These are phyloP conservation scores for Penicillium ucsense DNA, from an alignment of 495 filamentous ascomycete genomes.

Conservation along the genomic window DNA sequence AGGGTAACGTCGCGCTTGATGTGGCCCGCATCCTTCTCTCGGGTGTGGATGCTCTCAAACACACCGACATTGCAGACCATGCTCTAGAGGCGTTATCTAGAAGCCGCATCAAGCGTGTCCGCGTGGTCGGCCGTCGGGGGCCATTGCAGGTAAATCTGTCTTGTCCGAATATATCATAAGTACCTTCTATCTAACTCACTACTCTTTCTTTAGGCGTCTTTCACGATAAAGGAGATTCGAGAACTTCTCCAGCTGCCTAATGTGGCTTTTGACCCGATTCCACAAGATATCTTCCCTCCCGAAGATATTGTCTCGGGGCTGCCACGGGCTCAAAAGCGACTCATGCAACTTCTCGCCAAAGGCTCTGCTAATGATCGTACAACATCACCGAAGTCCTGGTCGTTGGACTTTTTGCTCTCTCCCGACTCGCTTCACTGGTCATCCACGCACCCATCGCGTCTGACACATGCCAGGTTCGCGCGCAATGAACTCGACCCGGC, in stretches of 20 bases:
- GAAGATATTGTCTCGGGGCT: slow-evolving; percentile 47
- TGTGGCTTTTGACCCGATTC: slow-evolving; percentile 63
- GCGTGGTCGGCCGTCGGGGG: slow-evolving; percentile 77
- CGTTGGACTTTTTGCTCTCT: slow-evolving; percentile 69
- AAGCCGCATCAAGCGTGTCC: slow-evolving; percentile 70
- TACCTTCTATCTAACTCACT: not conserved
- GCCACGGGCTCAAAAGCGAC: slow-evolving; percentile 61
- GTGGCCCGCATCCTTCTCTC: slow-evolving; percentile 81
- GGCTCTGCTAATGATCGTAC: slow-evolving; percentile 45
- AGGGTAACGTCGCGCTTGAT: slow-evolving; percentile 93
- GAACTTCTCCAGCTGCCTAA: slow-evolving; percentile 72
- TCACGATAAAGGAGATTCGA: slow-evolving; percentile 87
- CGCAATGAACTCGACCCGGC: slow-evolving; percentile 45
- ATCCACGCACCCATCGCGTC: slow-evolving; percentile 24
- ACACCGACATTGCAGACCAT: slow-evolving; percentile 80
- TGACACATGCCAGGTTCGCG: slow-evolving; percentile 57
- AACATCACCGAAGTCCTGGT: slow-evolving; percentile 60
- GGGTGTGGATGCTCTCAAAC: slow-evolving; percentile 56
- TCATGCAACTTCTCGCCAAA: slow-evolving; percentile 71
- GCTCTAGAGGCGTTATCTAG: slow-evolving; percentile 63
- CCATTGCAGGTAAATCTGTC: slow-evolving; percentile 59
- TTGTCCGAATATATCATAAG: not conserved
- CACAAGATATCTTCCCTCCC: slow-evolving; percentile 52
- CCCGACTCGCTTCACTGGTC: slow-evolving; percentile 58
- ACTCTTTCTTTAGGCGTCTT: slow-evolving; percentile 54